Evolutionary conservation across 2,329 filamentous ascomycete genomes (phyloP).

Genomic region (Bipolaris bicolor): DNA sequence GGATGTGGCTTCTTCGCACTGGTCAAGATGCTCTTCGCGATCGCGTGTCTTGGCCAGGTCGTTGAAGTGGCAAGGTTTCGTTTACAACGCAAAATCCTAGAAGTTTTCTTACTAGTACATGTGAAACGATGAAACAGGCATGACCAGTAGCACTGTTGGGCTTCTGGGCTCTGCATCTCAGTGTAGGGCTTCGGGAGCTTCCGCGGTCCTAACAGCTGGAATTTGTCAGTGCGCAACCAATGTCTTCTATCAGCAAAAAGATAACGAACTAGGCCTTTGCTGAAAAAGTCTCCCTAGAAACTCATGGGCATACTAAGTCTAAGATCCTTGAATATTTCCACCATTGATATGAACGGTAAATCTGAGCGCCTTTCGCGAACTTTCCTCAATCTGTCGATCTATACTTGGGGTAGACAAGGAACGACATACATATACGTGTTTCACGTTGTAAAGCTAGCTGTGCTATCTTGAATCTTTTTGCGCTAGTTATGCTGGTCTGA

Average conservation of each 20-base stretch:
- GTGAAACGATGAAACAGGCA: background rate
- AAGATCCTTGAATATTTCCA: too few relatives aligned
- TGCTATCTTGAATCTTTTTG: background rate
- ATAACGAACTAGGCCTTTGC: too few relatives aligned
- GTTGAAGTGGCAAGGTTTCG: background rate
- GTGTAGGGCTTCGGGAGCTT: background rate
- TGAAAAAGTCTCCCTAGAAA: too few relatives aligned
- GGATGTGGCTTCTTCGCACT: background rate
- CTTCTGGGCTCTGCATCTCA: background rate
- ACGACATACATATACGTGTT: background rate
- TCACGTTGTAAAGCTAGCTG: background rate
- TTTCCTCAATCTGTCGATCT: background rate
- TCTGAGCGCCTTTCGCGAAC: background rate
- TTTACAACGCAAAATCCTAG: background rate
- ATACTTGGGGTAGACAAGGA: background rate
- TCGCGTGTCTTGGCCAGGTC: background rate
- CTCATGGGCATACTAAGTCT: background rate
- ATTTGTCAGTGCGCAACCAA: background rate
- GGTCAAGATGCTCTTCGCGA: background rate
- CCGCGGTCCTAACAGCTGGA: background rate
- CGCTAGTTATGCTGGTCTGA: background rate
- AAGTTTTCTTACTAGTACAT: background rate
- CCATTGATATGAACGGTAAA: background rate
- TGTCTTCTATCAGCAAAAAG: too few relatives aligned
- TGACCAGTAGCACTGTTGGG: background rate